Conservation (phyloP, 2,329 filamentous ascomycete species). For the Zalaria sp. region DNA sequence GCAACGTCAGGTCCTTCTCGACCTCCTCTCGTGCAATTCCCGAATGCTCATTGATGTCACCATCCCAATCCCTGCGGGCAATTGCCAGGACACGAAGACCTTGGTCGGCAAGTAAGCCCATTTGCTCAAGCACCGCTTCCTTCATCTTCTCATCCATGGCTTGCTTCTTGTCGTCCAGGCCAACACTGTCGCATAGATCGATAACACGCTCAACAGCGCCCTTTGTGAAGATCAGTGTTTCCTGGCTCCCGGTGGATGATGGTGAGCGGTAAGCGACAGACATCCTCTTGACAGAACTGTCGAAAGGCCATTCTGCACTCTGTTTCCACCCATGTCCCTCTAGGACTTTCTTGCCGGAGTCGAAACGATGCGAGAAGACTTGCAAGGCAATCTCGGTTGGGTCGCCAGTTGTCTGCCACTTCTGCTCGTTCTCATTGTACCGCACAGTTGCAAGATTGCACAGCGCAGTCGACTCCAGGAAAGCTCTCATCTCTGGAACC, state of each 20-base stretch:
- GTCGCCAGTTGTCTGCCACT: constrained; percentile 52
- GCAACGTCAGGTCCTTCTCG: constrained; percentile 55
- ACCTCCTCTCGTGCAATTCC: constrained; percentile 42
- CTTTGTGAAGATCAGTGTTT: constrained; percentile 42
- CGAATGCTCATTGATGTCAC: constrained; percentile 25
- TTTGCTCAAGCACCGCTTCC: constrained; percentile 46
- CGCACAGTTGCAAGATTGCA: constrained; percentile 53
- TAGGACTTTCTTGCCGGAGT: constrained; percentile 31
- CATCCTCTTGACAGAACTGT: constrained; percentile 65
- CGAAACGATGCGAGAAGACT: constrained; percentile 56
- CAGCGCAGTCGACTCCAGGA: constrained; percentile 48
- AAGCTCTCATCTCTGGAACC: constrained; percentile 26
- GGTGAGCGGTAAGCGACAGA: constrained; percentile 48
- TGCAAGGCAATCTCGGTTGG: constrained; percentile 64
- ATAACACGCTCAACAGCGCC: constrained; percentile 58
- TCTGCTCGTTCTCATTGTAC: constrained; percentile 34
- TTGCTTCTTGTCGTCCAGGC: constrained; percentile 17
- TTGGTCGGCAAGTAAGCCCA: constrained; percentile 51
- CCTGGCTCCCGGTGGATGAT: constrained; percentile 17
- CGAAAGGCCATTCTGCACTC: constrained; percentile 57
- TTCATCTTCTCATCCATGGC: constrained; percentile 37
- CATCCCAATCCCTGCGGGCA: constrained; percentile 34
- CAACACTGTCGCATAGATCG: constrained; percentile 42
- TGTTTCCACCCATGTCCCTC: constrained; percentile 34
- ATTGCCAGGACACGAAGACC: constrained; percentile 55